Conservation (phyloP, 2,329 filamentous ascomycete species). For the Ophiobolus disseminans region DNA sequence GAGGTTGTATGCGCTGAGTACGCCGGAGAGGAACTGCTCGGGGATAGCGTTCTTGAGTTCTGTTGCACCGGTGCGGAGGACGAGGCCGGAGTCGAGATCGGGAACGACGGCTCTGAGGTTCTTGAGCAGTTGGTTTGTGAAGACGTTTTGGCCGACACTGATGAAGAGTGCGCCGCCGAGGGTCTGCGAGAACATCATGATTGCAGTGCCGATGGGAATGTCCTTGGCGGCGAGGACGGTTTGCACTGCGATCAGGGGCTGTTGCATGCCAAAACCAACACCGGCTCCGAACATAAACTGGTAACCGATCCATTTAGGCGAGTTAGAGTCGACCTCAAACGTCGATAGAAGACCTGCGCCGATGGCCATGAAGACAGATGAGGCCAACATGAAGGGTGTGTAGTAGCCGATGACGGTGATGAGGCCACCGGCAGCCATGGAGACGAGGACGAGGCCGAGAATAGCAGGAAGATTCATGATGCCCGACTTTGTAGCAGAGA, state of each 20-base stretch:
- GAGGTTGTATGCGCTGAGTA: conserved; percentile 70
- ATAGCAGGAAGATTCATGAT: conserved; percentile 58
- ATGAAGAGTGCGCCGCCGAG: conserved; percentile 59
- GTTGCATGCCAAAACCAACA: conserved; percentile 58
- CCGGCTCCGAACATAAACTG: conserved; percentile 52
- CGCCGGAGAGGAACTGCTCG: conserved; percentile 57
- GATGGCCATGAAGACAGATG: conserved; percentile 53
- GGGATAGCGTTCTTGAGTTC: conserved; percentile 64
- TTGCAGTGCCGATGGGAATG: conserved; percentile 56
- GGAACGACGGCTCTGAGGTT: conserved; percentile 49
- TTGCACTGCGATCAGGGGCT: conserved; percentile 56
- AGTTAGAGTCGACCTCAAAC: conserved; percentile 48
- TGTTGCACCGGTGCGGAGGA: conserved; percentile 62
- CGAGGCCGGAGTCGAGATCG: conserved; percentile 51
- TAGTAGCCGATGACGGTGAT: conserved; percentile 57
- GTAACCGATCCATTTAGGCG: conserved; percentile 50
- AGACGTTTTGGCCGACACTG: conserved; percentile 59
- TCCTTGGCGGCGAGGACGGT: conserved; percentile 52
- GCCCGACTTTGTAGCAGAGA: conserved; percentile 54
- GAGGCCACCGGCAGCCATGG: conserved; percentile 48
- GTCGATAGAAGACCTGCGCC: conserved; percentile 57
- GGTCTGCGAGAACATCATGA: conserved; percentile 58
- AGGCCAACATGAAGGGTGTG: conserved; percentile 57
- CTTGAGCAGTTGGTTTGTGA: conserved; percentile 57
- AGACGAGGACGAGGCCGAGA: conserved; percentile 54